Conservation (phyloP, 2,329 filamentous ascomycete genomes). For the Celoporthe dispersa region DNA sequence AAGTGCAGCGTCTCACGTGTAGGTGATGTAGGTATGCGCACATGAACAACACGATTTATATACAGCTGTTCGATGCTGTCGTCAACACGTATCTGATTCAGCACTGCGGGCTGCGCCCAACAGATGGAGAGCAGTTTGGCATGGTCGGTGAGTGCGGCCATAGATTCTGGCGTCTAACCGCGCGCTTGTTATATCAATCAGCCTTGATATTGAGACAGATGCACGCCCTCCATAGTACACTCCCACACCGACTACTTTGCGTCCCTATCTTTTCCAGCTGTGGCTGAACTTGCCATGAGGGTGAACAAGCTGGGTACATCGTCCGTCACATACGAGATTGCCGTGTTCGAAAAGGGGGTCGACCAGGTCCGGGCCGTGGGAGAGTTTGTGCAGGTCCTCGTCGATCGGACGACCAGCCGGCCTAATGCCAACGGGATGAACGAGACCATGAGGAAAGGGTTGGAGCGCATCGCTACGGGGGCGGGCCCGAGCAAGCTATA, state of each 20-base stretch:
- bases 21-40: constrained; percentile 69
- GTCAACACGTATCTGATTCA: constrained; percentile 88
- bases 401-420: constrained; percentile 72
- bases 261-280: constrained; percentile 78
- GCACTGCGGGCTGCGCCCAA: constrained; percentile 74
- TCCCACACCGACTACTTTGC: constrained; percentile 86
- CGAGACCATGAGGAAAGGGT: constrained; percentile 58
- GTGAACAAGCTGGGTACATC: constrained; percentile 84
- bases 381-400: constrained; percentile 81
- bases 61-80: constrained; percentile 85
- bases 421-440: constrained; percentile 71
- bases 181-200: neutral
- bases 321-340: constrained; percentile 89
- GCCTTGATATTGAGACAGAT: neutral
- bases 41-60: constrained; percentile 89
- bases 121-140: constrained; percentile 72
- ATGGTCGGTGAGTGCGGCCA: constrained; percentile 56
- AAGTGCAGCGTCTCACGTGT: neutral
- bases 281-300: constrained; percentile 79
- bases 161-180: neutral
- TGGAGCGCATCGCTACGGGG: constrained; percentile 58
- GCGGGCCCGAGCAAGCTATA: constrained; percentile 35
- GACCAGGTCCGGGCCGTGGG: constrained; percentile 82
- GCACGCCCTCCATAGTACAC: constrained; percentile 56
- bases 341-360: constrained; percentile 76